These are phyloP conservation scores for Fraxinus velutina DNA, from an alignment of 305 asterid species.

Conservation along the genomic window DNA sequence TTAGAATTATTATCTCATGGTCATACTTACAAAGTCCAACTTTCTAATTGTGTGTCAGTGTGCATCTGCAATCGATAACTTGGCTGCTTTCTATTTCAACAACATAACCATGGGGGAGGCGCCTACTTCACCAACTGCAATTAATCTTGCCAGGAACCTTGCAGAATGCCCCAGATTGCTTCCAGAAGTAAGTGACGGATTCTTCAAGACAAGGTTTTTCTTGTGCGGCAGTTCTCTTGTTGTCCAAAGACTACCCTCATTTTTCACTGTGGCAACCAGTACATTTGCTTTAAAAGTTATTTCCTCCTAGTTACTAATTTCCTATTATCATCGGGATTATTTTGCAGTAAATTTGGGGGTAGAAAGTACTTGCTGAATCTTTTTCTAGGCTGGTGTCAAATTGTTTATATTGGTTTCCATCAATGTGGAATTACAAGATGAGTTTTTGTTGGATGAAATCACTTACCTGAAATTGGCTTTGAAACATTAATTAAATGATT, in stretches of 20 bases:
- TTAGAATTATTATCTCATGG: not conserved
- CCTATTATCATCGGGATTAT: not conserved
- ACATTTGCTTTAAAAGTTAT: not conserved
- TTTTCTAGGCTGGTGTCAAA: conserved; percentile 5
- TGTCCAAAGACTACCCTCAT: not conserved
- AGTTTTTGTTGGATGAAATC: not conserved
- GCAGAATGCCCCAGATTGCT: conserved; percentile 78
- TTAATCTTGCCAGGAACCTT: conserved; percentile 75
- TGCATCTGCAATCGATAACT: conserved; percentile 81
- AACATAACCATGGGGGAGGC: conserved; percentile 77
- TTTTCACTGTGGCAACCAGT: conserved; percentile 8
- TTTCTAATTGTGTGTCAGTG: conserved; percentile 46
- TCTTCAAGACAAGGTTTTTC: conserved; percentile 2
- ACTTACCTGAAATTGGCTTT: not conserved
- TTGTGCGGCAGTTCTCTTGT: conserved; percentile 4
- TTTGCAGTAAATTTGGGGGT: not conserved
- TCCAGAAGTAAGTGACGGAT: conserved; percentile 61
- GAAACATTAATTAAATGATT: not conserved
- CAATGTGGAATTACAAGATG: conserved; percentile 3
- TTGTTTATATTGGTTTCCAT: conserved; percentile 14
- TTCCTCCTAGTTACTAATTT: not conserved
- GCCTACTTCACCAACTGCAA: conserved; percentile 67
- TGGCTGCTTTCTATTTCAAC: conserved; percentile 88
- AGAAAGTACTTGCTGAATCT: not conserved
- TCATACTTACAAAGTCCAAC: not conserved